Conservation (phyloP, 2,329 filamentous ascomycete genomes). For the Cladosporium sp. region DNA sequence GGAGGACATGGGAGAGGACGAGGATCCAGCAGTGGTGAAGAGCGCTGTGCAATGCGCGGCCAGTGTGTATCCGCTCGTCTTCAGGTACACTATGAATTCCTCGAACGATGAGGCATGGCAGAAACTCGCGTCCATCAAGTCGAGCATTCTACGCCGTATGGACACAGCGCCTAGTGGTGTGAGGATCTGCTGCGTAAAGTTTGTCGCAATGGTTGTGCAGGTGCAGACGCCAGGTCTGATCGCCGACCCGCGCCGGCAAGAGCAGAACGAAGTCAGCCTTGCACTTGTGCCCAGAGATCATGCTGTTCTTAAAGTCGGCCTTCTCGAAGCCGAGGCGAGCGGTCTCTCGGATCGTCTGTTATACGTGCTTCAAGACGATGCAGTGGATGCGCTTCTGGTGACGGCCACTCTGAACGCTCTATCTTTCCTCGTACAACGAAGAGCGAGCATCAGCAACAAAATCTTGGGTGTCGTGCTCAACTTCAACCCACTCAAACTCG, state of each 20-base stretch:
- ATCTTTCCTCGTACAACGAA: constrained; percentile 74
- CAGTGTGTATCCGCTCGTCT: constrained; percentile 86
- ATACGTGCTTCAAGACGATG: constrained; percentile 75
- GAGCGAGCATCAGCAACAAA: constrained; percentile 76
- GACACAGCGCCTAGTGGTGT: constrained; percentile 72
- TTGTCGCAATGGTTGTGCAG: constrained; percentile 87
- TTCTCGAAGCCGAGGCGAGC: constrained; percentile 87
- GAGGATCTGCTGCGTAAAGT: constrained; percentile 94
- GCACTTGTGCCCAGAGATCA: constrained; percentile 82
- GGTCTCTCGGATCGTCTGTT: constrained; percentile 87
- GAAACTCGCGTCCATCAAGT: constrained; percentile 82
- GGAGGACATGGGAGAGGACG: constrained; percentile 53
- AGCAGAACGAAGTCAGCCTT: constrained; percentile 79
- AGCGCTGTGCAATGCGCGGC: constrained; percentile 83
- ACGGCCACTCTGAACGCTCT: constrained; percentile 90
- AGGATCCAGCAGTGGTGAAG: constrained; percentile 77
- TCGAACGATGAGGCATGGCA: constrained; percentile 85
- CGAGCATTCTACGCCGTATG: constrained; percentile 83
- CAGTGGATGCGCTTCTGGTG: constrained; percentile 78
- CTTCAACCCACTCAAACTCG: constrained; percentile 86
- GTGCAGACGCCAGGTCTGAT: constrained; percentile 83
- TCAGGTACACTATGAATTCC: constrained; percentile 89
- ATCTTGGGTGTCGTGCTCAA: constrained; percentile 80
- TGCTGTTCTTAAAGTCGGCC: constrained; percentile 70
- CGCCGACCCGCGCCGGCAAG: constrained; percentile 75